Base-by-base conservation (phyloP, 441 rosid genomes). In the Mallotus repandus region DNA sequence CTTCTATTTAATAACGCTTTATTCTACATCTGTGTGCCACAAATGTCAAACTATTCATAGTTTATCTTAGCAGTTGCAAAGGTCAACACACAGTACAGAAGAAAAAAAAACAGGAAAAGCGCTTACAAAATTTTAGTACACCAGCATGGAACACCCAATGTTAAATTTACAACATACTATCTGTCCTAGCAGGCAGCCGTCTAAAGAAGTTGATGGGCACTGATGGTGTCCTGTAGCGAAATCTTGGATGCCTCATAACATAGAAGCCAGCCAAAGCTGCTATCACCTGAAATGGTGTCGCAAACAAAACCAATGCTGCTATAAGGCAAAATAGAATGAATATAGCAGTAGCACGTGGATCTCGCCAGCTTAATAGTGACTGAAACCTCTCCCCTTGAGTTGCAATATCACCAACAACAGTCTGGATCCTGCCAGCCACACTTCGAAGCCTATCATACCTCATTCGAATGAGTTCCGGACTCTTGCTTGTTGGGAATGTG, bases 141-240 rank as follows among this genome's bases (percentile, higher is more conserved):
- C 43, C 65, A 43, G 55, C 60, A 62, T 63, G 57, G 74, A 76
- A 43, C 73, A 60, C 49, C 68, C 58, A 62, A 16, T n/a, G 0
- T 29, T 41, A 45, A 61, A 53, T 71, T 89, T 78, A 91, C 81
- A 92, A 76, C 98, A 94, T 89, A 72, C 94, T 86, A 64, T 95
- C 97, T 16, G 96, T 88, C 77, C 98, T 82, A 49, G 96, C 74
- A 52, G 99, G 97, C 63, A 95, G 86, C 57, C 97, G 80, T 9
- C 99, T 91, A 81, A 92, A 92, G 93, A 95, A 95, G 89, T 95
- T 95, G 50, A 92, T 77, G 7, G 98, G 98, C 54, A 80, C 88
- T 4, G 92, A 86, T 4, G 99, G 99, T 61, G 87, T 81, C 78
- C 96, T 83, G 77, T 82, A 84, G 18, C 97, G 93, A 71, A 95